A percentile compares a stretch with the other conserved stretches of the same genome.
These are phyloP conservation scores for Penicillium glabrum DNA, from an alignment of 2,329 filamentous ascomycete species.

Conservation along the genomic window DNA sequence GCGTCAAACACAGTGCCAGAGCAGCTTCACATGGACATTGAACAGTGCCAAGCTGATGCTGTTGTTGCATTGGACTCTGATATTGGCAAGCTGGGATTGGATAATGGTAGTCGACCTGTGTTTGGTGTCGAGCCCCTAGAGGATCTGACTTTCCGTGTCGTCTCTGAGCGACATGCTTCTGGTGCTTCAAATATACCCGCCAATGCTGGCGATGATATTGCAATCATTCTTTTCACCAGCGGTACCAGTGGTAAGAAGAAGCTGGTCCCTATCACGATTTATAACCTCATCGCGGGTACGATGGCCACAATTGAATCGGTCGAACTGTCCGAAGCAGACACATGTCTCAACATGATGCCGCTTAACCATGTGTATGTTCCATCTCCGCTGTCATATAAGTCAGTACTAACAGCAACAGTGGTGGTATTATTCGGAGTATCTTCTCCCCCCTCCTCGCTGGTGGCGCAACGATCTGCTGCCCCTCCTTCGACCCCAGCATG, in stretches of 20 bases:
- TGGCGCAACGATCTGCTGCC: conserved; percentile 56
- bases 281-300: conserved; percentile 53
- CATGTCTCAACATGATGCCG: conserved; percentile 62
- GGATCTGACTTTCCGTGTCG: conserved; percentile 35
- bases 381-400: too few relatives aligned
- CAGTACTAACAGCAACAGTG: conserved; percentile 31
- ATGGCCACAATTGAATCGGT: conserved; percentile 56
- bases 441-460: conserved; percentile 57
- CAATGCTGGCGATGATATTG: conserved; percentile 50
- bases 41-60: conserved; percentile 48
- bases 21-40: conserved; percentile 54
- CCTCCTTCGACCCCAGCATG: conserved; percentile 54
- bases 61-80: conserved; percentile 47
- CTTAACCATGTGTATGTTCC: conserved; percentile 55
- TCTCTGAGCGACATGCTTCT: conserved; percentile 6
- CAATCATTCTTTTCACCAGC: conserved; percentile 57
- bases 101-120: conserved; percentile 11
- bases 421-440: conserved; percentile 56
- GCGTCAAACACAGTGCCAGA: conserved; percentile 50
- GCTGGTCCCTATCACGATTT: conserved; percentile 54
- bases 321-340: conserved; percentile 49
- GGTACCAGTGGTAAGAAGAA: conserved; percentile 62
- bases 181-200: conserved; percentile 24
- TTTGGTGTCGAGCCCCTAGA: conserved; percentile 29
- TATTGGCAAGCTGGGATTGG: conserved; percentile 11